These are phyloP conservation scores for Alternaria gaisen DNA, from an alignment of 2,329 filamentous ascomycete genomes.

Conservation along the genomic window DNA sequence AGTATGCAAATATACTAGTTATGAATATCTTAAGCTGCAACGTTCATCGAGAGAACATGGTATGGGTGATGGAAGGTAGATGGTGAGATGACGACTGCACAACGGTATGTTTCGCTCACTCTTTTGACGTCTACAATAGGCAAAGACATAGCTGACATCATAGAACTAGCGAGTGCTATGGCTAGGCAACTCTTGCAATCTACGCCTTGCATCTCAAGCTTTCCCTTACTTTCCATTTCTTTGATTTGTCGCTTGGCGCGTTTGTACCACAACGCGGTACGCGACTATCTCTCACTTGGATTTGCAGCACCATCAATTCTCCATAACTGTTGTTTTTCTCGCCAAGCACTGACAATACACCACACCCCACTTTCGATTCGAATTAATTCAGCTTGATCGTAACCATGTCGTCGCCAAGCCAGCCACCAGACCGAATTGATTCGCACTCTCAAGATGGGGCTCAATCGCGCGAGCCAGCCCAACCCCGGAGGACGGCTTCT, in stretches of 20 bases:
- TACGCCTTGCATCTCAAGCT: neutral
- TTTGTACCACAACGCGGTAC: neutral
- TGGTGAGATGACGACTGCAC: neutral
- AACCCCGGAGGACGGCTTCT: neutral
- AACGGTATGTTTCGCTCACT: neutral
- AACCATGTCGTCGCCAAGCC: neutral
- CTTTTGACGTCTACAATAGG: neutral
- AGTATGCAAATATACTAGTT: neutral
- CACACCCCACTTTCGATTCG: neutral
- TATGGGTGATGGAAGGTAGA: neutral
- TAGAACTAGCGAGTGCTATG: neutral
- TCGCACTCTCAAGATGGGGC: neutral
- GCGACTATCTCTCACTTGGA: neutral
- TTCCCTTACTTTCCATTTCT: neutral
- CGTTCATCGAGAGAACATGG: neutral
- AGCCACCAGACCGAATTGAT: neutral
- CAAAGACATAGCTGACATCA: neutral
- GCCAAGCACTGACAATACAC: neutral
- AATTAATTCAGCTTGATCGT: neutral
- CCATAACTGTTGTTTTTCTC: neutral
- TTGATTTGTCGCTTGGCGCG: conserved; percentile 2
- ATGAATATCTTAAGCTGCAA: neutral
- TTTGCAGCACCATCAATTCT: neutral
- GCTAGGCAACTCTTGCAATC: neutral
- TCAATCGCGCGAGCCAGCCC: neutral